Percentiles rank a stretch among this genome's conserved stretches.
phyloP scores from a whole-genome alignment of 1,284 basidiomycete species.

The Boletus holoroseus region DNA sequence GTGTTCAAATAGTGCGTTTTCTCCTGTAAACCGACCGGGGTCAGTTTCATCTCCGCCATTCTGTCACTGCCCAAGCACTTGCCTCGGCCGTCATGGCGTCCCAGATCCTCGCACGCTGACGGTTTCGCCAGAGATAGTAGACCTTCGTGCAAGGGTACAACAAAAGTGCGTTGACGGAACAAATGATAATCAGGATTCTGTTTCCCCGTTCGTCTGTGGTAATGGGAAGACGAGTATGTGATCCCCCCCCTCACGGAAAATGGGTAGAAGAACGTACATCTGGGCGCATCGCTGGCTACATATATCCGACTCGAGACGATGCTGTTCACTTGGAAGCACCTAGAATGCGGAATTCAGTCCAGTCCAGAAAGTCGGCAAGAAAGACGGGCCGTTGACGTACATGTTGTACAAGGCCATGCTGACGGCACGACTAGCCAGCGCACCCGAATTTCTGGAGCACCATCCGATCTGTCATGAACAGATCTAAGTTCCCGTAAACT shows the following conservation, averaged over 20 bases:
- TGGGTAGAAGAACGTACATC: conserved; percentile 31
- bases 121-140: conserved; percentile 51
- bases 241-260: neutral
- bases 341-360: neutral
- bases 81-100: conserved; percentile 47
- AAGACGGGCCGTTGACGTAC: conserved; percentile 18
- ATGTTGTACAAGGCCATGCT: conserved; percentile 55
- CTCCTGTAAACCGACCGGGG: conserved; percentile 26
- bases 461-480: conserved; percentile 40
- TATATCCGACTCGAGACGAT: conserved; percentile 47
- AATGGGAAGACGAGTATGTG: neutral
- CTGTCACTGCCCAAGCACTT: conserved; percentile 4
- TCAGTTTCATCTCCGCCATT: neutral
- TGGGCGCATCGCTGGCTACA: conserved; percentile 42
- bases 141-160: conserved; percentile 48
- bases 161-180: conserved; percentile 42
- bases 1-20: conserved; percentile 39
- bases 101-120: conserved; percentile 46
- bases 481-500: neutral
- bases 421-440: conserved; percentile 50
- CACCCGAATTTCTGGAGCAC: conserved; percentile 53
- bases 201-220: conserved; percentile 47
- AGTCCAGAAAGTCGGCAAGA: neutral
- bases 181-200: conserved; percentile 41
- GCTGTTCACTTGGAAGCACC: conserved; percentile 44